A percentile compares a stretch with the other conserved stretches of the same genome.
phyloP scores from a whole-genome alignment of 148 eudicot genomes.

The Hydrangea macrophylla region DNA sequence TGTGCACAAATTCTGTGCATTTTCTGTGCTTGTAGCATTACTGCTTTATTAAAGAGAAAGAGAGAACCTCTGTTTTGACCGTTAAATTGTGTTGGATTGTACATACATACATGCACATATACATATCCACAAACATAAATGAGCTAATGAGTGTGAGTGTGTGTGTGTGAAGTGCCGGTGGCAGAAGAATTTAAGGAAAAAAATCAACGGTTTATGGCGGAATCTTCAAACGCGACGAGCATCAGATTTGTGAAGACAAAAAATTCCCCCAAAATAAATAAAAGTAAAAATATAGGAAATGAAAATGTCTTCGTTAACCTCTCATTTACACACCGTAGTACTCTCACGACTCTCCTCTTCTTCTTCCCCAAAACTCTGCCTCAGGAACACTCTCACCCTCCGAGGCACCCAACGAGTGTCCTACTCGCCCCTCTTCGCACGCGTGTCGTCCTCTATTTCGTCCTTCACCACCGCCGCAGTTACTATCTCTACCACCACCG shows the following conservation, averaged over 20 bases:
- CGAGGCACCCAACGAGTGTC: neutral
- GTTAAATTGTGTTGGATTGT: no score
- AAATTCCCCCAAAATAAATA: no score
- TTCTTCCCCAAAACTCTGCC: neutral
- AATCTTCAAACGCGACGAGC: neutral
- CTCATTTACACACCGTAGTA: no score
- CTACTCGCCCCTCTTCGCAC: neutral
- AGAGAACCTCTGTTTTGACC: no score
- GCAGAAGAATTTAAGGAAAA: neutral
- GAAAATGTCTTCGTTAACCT: slow-evolving; percentile 14
- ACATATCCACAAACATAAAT: neutral
- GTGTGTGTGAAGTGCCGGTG: no score
- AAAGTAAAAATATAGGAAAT: no score
- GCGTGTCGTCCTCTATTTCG: slow-evolving; percentile 7
- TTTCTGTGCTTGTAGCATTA: no score
- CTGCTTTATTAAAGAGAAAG: no score
- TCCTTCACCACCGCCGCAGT: slow-evolving; percentile 25
- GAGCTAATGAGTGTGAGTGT: no score
- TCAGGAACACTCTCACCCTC: neutral
- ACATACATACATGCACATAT: no score
- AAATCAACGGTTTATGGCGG: neutral
- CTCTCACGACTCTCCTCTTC: slow-evolving; percentile 8
- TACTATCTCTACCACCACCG: slow-evolving; percentile 4
- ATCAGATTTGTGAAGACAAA: neutral
- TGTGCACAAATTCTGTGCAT: no score